These are phyloP conservation scores for Cytospora paraplurivora DNA, from an alignment of 2,329 filamentous ascomycete species.

Conservation along the genomic window DNA sequence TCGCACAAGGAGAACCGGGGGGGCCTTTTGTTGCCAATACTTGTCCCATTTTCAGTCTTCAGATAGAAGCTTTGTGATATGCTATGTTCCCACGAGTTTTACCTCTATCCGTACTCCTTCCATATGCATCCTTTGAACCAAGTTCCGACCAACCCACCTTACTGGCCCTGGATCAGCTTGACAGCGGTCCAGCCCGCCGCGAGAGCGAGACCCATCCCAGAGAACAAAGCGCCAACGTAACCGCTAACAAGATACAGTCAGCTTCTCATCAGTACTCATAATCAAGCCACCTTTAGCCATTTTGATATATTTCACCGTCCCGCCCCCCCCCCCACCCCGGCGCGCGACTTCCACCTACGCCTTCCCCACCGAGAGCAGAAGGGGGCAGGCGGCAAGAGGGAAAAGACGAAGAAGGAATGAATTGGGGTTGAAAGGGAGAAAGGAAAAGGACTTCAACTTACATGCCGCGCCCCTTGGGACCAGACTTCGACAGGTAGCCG, in stretches of 20 bases:
- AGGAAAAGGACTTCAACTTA: conserved; percentile 6
- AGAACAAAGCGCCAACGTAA: conserved; percentile 38
- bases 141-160: background rate
- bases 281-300: too few relatives aligned
- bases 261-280: too few relatives aligned
- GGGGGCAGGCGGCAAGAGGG: background rate
- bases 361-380: background rate
- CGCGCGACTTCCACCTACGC: too few relatives aligned
- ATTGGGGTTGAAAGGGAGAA: background rate
- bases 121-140: background rate
- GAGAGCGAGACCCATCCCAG: conserved; percentile 34
- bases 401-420: background rate
- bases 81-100: background rate
- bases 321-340: too few relatives aligned
- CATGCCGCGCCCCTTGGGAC: conserved; percentile 21
- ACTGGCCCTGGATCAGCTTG: conserved; percentile 13
- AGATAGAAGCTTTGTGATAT: too few relatives aligned
- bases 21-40: too few relatives aligned
- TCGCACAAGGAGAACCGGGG: too few relatives aligned
- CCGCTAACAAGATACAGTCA: conserved; percentile 38
- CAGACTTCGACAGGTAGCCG: conserved; percentile 43
- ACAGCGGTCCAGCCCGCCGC: conserved; percentile 6
- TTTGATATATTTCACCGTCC: too few relatives aligned
- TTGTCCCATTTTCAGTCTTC: too few relatives aligned
- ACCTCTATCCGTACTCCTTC: background rate